phyloP scores from a whole-genome alignment of 2,329 filamentous ascomycete species.

The Aureobasidium musti region DNA sequence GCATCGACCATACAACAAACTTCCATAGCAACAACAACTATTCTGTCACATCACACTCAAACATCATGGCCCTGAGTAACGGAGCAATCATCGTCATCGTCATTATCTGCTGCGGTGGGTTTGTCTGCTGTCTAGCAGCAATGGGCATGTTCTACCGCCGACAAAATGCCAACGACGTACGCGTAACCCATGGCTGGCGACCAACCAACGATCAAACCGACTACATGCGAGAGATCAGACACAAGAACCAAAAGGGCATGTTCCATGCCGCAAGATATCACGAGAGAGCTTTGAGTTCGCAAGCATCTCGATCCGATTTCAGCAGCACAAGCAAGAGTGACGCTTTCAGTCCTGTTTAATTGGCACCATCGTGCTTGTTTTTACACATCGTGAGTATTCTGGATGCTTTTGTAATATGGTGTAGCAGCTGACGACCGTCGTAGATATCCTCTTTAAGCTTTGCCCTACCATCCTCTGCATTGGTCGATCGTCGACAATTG shows the following conservation, averaged over 20 bases:
- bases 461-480: no score
- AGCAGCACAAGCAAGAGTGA: not conserved
- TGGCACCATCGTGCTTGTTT: no score
- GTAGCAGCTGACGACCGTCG: not conserved
- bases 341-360: not conserved
- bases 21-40: not conserved
- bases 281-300: slow-evolving; percentile 3
- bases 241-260: not conserved
- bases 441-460: no score
- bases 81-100: slow-evolving; percentile 22
- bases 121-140: slow-evolving; percentile 17
- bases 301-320: not conserved
- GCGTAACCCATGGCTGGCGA: slow-evolving; percentile 16
- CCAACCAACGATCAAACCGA: slow-evolving; percentile 10
- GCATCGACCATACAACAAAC: no score
- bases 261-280: slow-evolving; percentile 15
- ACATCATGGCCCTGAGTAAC: slow-evolving; percentile 11
- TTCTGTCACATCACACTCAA: not conserved
- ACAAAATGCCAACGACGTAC: not conserved
- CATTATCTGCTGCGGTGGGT: slow-evolving; percentile 13
- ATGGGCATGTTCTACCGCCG: slow-evolving; percentile 3
- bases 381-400: not conserved
- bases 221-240: slow-evolving; percentile 25
- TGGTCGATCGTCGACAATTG: no score
- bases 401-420: no score